These are phyloP conservation scores for Spathaspora sp. DNA, from an alignment of 805 yeast species.

Conservation along the genomic window DNA sequence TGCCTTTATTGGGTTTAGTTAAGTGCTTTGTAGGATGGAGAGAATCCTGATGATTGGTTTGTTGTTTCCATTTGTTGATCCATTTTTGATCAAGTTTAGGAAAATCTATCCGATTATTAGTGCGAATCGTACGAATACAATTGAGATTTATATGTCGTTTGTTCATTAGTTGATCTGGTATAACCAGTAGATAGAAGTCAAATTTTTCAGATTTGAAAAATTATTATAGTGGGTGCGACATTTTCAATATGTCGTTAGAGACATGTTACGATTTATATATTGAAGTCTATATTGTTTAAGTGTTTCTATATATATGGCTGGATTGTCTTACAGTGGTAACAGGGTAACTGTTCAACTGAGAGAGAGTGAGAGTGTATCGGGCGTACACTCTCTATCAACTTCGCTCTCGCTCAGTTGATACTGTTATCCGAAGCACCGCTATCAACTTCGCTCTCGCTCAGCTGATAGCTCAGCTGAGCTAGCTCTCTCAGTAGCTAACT, in stretches of 20 bases:
- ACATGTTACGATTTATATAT: no score
- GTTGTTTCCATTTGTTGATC: constrained; percentile 43
- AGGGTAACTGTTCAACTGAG: no score
- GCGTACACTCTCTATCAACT: no score
- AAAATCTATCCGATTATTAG: constrained; percentile 10
- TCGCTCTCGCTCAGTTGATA: no score
- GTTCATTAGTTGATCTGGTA: neutral
- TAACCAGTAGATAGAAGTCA: neutral
- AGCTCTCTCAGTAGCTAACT: constrained; percentile 24
- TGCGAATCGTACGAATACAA: neutral
- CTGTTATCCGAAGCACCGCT: no score
- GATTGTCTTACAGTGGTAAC: no score
- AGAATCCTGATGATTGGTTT: constrained; percentile 23
- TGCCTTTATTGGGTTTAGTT: constrained; percentile 3
- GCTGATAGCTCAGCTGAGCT: no score
- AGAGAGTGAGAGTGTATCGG: no score
- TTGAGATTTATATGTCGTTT: neutral
- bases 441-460: no score
- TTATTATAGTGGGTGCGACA: neutral
- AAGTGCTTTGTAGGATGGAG: constrained; percentile 33
- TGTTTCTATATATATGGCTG: no score
- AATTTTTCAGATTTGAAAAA: neutral
- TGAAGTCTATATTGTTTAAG: no score
- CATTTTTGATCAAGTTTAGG: constrained; percentile 49
- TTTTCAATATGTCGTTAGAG: neutral